These are phyloP conservation scores for Limonium bicolor DNA, from an alignment of 148 eudicot species.

Conservation along the genomic window DNA sequence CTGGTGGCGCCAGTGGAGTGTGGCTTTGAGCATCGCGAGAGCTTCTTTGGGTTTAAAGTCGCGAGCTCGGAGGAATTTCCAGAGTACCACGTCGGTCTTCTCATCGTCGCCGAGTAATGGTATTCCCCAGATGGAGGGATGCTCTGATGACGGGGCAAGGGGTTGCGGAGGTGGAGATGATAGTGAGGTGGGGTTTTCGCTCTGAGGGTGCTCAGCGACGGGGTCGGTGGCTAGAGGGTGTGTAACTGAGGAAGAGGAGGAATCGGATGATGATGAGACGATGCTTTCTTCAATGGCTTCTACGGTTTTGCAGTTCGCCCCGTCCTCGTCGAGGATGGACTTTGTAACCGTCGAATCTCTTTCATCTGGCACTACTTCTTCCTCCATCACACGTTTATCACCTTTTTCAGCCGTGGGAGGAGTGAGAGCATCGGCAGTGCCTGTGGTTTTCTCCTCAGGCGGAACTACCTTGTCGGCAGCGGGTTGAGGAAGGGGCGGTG, in stretches of 20 bases:
- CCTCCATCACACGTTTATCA: neutral
- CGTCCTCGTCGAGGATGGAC: conserved; percentile 14
- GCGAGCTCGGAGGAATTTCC: conserved; percentile 52
- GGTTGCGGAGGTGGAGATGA: too few species aligned
- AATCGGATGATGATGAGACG: neutral
- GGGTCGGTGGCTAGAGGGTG: too few species aligned
- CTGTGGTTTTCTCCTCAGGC: neutral
- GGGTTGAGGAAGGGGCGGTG: neutral
- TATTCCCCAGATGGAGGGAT: conserved; percentile 50
- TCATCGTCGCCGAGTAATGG: conserved; percentile 40
- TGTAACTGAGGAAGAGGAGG: too few species aligned
- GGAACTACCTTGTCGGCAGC: neutral
- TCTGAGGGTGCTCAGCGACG: neutral
- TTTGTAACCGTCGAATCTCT: neutral
- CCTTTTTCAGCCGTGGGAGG: neutral
- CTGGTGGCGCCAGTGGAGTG: conserved; percentile 48
- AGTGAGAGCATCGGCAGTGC: neutral
- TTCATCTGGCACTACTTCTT: neutral
- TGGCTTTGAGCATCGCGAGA: conserved; percentile 40
- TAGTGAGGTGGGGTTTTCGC: neutral
- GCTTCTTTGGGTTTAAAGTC: conserved; percentile 67
- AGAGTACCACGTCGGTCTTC: conserved; percentile 32
- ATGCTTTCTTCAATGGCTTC: conserved; percentile 21
- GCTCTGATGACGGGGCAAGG: conserved; percentile 9
- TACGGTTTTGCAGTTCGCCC: conserved; percentile 17